Conservation (phyloP, 371 early-diverging fungal species). For the Syncephalastrum racemosum region DNA sequence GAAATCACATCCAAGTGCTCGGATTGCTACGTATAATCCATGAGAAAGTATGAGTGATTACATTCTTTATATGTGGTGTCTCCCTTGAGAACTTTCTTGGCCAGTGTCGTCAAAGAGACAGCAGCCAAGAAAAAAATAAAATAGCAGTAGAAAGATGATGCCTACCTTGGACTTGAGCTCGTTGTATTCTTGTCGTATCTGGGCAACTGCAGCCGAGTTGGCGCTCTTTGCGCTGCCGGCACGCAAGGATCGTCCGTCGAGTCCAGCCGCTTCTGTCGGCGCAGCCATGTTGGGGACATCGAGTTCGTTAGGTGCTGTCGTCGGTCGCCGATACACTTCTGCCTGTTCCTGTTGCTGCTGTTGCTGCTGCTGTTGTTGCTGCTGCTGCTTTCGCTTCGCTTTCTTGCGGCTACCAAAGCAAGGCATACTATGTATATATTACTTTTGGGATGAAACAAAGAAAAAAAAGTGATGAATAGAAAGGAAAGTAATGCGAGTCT, state of each 20-base stretch:
- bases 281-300: neutral
- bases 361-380: conserved; percentile 3
- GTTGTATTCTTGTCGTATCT: conserved; percentile 42
- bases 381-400: conserved; percentile 8
- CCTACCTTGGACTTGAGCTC: conserved; percentile 43
- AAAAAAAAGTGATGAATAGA: conserved; percentile 1
- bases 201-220: conserved; percentile 16
- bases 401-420: conserved; percentile 30
- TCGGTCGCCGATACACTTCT: too few species aligned
- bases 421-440: conserved; percentile 13
- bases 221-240: neutral
- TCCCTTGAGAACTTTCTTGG: too few species aligned
- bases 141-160: neutral
- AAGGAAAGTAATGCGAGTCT: conserved; percentile 3
- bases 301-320: too few species aligned
- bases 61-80: too few species aligned
- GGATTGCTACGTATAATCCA: conserved; percentile 27
- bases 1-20: conserved; percentile 38
- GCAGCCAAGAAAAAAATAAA: too few species aligned
- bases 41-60: neutral
- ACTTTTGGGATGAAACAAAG: neutral
- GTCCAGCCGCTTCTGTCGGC: neutral
- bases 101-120: neutral
- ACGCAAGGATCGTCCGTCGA: neutral
- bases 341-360: neutral